These are phyloP conservation scores for Saccharomyces kudriavzevii DNA, from an alignment of 805 yeast species.

Conservation along the genomic window DNA sequence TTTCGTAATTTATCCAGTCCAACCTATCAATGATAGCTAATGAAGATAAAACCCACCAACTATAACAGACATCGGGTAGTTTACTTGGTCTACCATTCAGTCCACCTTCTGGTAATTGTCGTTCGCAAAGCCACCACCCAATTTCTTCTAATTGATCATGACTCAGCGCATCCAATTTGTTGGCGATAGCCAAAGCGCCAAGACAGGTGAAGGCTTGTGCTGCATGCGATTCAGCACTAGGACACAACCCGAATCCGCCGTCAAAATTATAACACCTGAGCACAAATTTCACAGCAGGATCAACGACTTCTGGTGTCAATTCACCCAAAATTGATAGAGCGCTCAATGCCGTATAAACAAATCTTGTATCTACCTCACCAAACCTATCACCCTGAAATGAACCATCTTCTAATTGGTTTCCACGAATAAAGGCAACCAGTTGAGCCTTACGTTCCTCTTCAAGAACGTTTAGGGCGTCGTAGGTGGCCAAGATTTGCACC, in stretches of 20 bases:
- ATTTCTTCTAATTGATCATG: conserved; percentile 37
- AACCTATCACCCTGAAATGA: conserved; percentile 83
- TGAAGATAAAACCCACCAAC: conserved; percentile 93
- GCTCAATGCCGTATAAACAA: conserved; percentile 75
- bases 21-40: conserved; percentile 56
- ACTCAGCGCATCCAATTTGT: conserved; percentile 42
- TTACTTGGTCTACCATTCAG: conserved; percentile 94
- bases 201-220: conserved; percentile 86
- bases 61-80: conserved; percentile 92
- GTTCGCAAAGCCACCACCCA: conserved; percentile 83
- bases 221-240: conserved; percentile 93
- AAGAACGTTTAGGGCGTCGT: conserved; percentile 46
- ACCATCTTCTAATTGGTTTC: conserved; percentile 43
- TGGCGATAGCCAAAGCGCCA: conserved; percentile 67
- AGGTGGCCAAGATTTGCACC: conserved; percentile 66
- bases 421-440: conserved; percentile 33
- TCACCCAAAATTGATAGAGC: conserved; percentile 61
- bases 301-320: conserved; percentile 47
- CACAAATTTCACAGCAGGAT: conserved; percentile 60
- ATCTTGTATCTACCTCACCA: conserved; percentile 90
- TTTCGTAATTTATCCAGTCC: conserved; percentile 69
- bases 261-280: conserved; percentile 77
- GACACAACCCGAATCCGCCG: conserved; percentile 90
- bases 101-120: conserved; percentile 84
- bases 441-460: conserved; percentile 18